Evolutionary conservation across 495 filamentous ascomycete genomes (phyloP), one percentile per base, ranked within the genome.

Genomic region (Niebla homalea): DNA sequence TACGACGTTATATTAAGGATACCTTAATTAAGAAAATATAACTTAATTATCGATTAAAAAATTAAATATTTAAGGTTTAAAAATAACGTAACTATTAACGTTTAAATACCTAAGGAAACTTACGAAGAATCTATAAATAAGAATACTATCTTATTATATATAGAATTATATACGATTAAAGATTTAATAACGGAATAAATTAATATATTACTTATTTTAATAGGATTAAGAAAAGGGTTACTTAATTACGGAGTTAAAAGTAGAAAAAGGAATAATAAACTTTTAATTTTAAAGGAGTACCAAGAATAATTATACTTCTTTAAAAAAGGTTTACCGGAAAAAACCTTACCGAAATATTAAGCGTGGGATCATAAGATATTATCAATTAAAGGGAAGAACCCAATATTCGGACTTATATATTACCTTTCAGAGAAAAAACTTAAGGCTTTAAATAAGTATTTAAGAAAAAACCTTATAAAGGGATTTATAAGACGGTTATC

Each of bases 341-440:
- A n/a, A n/a, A n/a, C n/a, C n/a, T n/a, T n/a, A n/a, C n/a, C n/a
- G n/a, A n/a, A n/a, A n/a, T n/a, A n/a, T n/a, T n/a, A n/a, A n/a
- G n/a, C n/a, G n/a, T n/a, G n/a, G n/a, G n/a, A n/a, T n/a, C n/a
- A n/a, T n/a, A n/a, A n/a, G n/a, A n/a, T n/a, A n/a, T n/a, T n/a
- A n/a, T 46, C 32, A 29, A 7, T 46, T 46, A 46, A 46, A n/a
- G 32, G 18, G 8, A 46, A 46, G 21, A n/a, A 46, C 23, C 43
- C 21, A 21, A 46, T 46, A 21, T 46, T 46, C 18, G 18, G 22
- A 46, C 18, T 25, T 46, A 46, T 46, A 36, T 48, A 48, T 37
- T n/a, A n/a, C n/a, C n/a, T n/a, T n/a, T n/a, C n/a, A n/a, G n/a
- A n/a, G n/a, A n/a, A n/a, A n/a, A n/a, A n/a, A n/a, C n/a, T n/a